A percentile compares a stretch with the other conserved stretches of the same genome.
These are phyloP conservation scores for Prunus fruticosa DNA, from an alignment of 306 rosid genomes.

Conservation along the genomic window DNA sequence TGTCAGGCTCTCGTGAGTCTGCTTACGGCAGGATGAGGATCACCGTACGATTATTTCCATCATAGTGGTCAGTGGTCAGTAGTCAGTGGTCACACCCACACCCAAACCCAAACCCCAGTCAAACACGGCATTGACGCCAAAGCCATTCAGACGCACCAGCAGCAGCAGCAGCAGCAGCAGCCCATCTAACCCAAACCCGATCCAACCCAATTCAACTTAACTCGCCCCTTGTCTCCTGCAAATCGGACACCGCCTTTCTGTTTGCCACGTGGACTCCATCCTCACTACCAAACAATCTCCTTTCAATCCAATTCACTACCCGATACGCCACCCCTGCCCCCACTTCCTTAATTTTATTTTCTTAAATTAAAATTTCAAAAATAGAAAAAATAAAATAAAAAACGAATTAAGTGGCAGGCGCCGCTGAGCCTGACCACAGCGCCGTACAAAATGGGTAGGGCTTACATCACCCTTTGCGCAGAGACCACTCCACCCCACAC, in stretches of 20 bases:
- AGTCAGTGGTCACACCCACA: slow-evolving; percentile 3
- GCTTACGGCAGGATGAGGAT: slow-evolving; percentile 6
- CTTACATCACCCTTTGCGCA: slow-evolving; percentile 43
- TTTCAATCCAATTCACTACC: not conserved
- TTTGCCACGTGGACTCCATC: slow-evolving; percentile 61
- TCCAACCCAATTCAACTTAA: slow-evolving; percentile 25
- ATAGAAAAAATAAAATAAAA: not conserved
- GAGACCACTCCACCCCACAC: not conserved
- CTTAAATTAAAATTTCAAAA: not conserved
- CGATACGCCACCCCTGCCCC: slow-evolving; percentile 16
- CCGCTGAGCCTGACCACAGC: slow-evolving; percentile 21
- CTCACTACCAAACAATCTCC: slow-evolving; percentile 4
- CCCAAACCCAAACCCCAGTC: slow-evolving; percentile 28
- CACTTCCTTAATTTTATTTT: not conserved
- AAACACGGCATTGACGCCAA: slow-evolving; percentile 50
- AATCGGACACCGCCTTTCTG: slow-evolving; percentile 50
- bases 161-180: not conserved
- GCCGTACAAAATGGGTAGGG: slow-evolving; percentile 57
- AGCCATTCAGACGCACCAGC: not conserved
- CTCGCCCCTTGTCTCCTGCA: slow-evolving; percentile 61
- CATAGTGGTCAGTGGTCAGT: slow-evolving; percentile 4
- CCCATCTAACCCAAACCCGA: slow-evolving; percentile 10
- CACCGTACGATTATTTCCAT: not conserved
- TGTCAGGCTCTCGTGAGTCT: not conserved
- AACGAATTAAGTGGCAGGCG: slow-evolving; percentile 39